Percentiles rank a stretch among this genome's conserved stretches.
phyloP scores from a whole-genome alignment of 2,329 filamentous ascomycete genomes.

The Rasamsonia emersonii region DNA sequence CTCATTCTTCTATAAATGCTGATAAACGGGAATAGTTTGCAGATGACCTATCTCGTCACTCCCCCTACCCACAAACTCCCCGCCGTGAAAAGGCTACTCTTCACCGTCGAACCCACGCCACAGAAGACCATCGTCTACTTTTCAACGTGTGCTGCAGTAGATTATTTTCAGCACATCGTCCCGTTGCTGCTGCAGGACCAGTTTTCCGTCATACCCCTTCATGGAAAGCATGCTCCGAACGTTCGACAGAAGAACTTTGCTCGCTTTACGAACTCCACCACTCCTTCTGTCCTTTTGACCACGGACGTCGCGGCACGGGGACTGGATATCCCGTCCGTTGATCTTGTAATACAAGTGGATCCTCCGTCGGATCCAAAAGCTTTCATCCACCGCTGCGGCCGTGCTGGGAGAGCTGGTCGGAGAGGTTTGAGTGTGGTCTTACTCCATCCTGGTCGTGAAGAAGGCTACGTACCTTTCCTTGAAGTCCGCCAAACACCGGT shows the following conservation, averaged over 20 bases:
- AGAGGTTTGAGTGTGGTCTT: conserved; percentile 79
- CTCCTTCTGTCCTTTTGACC: conserved; percentile 74
- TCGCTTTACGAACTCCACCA: conserved; percentile 65
- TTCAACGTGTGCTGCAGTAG: conserved; percentile 87
- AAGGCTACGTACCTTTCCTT: conserved; percentile 83
- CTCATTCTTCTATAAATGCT: conserved; percentile 6
- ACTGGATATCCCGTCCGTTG: conserved; percentile 84
- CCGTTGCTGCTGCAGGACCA: conserved; percentile 58
- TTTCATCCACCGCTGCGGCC: conserved; percentile 58
- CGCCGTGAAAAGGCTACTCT: conserved; percentile 61
- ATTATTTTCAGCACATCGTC: conserved; percentile 81
- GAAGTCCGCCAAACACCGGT: conserved; percentile 83
- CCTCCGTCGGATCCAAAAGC: conserved; percentile 82
- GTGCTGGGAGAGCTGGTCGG: conserved; percentile 54
- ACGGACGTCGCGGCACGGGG: conserved; percentile 88
- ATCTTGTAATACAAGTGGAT: conserved; percentile 84
- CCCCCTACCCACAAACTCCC: conserved; percentile 75
- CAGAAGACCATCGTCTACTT: conserved; percentile 86
- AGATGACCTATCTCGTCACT: conserved; percentile 74
- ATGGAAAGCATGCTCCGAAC: conserved; percentile 84
- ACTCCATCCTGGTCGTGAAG: conserved; percentile 74
- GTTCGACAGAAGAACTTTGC: conserved; percentile 82
- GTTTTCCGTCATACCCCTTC: conserved; percentile 70
- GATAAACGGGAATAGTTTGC: conserved; percentile 46
- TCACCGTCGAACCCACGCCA: conserved; percentile 61